These are phyloP conservation scores for Diplodia mutila DNA, from an alignment of 2,329 filamentous ascomycete species.

Conservation along the genomic window DNA sequence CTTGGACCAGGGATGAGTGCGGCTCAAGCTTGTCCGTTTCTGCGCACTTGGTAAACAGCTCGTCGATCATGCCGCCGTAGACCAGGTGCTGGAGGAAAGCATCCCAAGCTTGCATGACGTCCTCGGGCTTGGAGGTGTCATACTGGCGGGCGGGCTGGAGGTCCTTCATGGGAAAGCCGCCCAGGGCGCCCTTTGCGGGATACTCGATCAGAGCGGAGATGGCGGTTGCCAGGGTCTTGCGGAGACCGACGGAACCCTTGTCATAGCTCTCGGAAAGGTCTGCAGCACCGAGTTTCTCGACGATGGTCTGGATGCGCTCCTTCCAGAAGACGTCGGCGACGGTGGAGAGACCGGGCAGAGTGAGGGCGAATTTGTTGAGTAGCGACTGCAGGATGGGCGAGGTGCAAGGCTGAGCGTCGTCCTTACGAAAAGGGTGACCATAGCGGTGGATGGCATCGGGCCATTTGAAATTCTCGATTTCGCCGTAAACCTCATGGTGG, in stretches of 20 bases:
- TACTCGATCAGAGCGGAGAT: conserved; percentile 71
- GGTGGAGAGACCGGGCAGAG: conserved; percentile 67
- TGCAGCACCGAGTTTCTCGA: conserved; percentile 60
- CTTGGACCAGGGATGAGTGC: conserved; percentile 65
- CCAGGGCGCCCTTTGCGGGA: conserved; percentile 67
- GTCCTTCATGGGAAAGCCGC: conserved; percentile 57
- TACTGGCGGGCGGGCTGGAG: conserved; percentile 51
- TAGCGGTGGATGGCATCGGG: conserved; percentile 67
- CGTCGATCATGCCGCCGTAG: conserved; percentile 69
- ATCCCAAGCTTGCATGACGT: conserved; percentile 67
- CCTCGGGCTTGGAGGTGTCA: conserved; percentile 61
- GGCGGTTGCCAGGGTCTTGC: conserved; percentile 75
- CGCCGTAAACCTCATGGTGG: conserved; percentile 61
- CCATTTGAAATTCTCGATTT: conserved; percentile 73
- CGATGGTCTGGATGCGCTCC: conserved; percentile 46
- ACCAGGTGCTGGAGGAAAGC: conserved; percentile 68
- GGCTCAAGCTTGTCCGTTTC: conserved; percentile 66
- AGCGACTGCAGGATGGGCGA: conserved; percentile 71
- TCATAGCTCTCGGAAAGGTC: conserved; percentile 82
- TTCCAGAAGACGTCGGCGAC: conserved; percentile 54
- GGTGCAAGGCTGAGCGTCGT: conserved; percentile 51
- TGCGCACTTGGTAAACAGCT: conserved; percentile 64
- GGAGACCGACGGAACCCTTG: conserved; percentile 72
- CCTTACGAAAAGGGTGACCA: conserved; percentile 68
- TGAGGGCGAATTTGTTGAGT: conserved; percentile 66